Evolutionary conservation across 441 rosid genomes (phyloP).

Genomic region (Geranium incanum): DNA sequence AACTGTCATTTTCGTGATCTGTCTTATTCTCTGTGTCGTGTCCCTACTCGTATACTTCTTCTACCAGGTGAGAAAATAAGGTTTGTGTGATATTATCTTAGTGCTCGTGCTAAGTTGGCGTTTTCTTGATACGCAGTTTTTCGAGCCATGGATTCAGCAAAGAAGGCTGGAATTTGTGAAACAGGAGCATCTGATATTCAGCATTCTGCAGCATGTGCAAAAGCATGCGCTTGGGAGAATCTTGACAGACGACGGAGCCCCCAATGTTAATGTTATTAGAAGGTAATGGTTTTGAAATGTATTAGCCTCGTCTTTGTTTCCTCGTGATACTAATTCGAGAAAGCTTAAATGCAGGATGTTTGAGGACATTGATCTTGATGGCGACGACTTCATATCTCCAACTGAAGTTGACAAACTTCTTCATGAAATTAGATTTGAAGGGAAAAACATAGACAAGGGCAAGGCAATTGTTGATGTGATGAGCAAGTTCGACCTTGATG

Average conservation of each 20-base stretch:
- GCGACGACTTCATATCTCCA: slow-evolving; percentile 18
- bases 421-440: slow-evolving; percentile 22
- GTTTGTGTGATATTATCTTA: too few species aligned
- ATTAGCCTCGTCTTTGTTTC: not conserved
- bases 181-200: slow-evolving; percentile 18
- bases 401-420: slow-evolving; percentile 22
- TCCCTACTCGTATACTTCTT: slow-evolving; percentile 20
- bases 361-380: slow-evolving; percentile 21
- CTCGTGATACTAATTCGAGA: not conserved
- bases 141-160: slow-evolving; percentile 20
- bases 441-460: slow-evolving; percentile 11
- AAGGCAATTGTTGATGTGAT: slow-evolving; percentile 23
- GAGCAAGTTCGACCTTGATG: slow-evolving; percentile 24
- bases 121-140: slow-evolving; percentile 11
- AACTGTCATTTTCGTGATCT: slow-evolving; percentile 12
- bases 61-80: slow-evolving; percentile 20
- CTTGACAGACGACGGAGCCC: slow-evolving; percentile 22
- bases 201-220: slow-evolving; percentile 20
- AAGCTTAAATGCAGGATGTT: slow-evolving; percentile 17
- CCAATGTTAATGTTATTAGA: slow-evolving; percentile 22
- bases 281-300: slow-evolving; percentile 14
- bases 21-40: slow-evolving; percentile 14
- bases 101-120: not conserved
- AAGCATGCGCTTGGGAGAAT: slow-evolving; percentile 20
- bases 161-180: slow-evolving; percentile 27